Conservation (phyloP, 2,329 filamentous ascomycete genomes). For the Calonectria honghensis region DNA sequence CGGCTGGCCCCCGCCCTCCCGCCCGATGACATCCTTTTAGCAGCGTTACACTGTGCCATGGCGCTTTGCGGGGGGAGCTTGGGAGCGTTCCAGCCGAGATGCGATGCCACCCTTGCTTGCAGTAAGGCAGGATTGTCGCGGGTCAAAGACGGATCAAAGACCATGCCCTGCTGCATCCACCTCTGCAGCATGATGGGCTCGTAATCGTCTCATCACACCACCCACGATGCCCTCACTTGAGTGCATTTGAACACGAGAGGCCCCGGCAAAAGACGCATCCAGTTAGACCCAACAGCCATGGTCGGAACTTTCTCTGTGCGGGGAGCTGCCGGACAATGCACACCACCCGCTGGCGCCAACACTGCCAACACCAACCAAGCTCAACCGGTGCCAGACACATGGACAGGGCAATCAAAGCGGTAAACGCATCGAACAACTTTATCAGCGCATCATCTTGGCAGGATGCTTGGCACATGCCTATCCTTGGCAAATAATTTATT, state of each 20-base stretch:
- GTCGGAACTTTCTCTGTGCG: not conserved
- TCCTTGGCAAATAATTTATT: not conserved
- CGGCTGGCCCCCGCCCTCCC: not conserved
- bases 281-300: constrained; percentile 2
- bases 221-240: not conserved
- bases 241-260: not conserved
- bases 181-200: not conserved
- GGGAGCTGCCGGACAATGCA: not conserved
- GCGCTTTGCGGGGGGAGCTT: not conserved
- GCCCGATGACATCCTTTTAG: not conserved
- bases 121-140: not conserved
- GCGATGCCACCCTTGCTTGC: not conserved
- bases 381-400: not conserved
- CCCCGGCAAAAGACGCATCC: not conserved
- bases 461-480: not conserved
- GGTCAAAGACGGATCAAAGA: not conserved
- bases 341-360: no score
- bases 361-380: no score
- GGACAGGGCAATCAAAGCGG: not conserved
- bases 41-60: constrained; percentile 1
- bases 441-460: not conserved
- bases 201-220: not conserved
- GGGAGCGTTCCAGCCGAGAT: not conserved
- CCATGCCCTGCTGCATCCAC: not conserved
- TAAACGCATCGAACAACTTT: not conserved